Base-by-base conservation (phyloP, 179 eudicot genomes). In the Spergularia azorica region DNA sequence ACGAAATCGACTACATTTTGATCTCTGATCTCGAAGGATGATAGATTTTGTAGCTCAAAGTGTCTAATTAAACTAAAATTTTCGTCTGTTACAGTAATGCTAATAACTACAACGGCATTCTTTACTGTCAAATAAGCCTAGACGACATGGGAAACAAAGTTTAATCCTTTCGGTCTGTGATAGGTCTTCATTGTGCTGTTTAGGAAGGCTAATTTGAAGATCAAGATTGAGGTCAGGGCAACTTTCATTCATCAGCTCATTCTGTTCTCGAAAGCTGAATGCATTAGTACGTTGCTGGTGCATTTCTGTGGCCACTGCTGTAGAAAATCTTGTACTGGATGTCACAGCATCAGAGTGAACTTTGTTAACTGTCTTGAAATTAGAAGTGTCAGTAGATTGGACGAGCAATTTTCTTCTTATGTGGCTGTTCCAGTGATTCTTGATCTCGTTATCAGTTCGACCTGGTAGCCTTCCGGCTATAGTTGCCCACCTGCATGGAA, bases 391-490 rank as follows among this genome's bases (percentile, higher is more conserved):
- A 12, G 21, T 61, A 61, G 36, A 20, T 21, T 61, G 65, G 10
- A 9, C 8, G 65, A 61, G 3, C 39, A 61, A 26, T 5, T 61
- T 61, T 26, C 39, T 61, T 61, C 65, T 21, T 20, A 61, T 61
- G 39, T 61, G 65, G 39, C 65, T 61, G 39, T 61, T 61, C 65
- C 65, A 61, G 39, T 26, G 65, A 61, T 61, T 61, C 39, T 61
- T 61, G 21, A 61, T 61, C 39, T 61, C 65, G 8, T 61, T 61
- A 9, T 61, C 65, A 20, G 65, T 61, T 61, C 65, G 38, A 9
- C 65, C 65, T 61, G 65, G 65, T 20, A 61, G 20, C 39, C 65
- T 61, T 9, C 65, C 65, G 3, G 65, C 65, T 61, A 61, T 61
- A n/a, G 39, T 38, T 7, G 65, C 20, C 65, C 65, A 61, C 65